Percentiles rank a stretch among this genome's conserved stretches.
These are phyloP conservation scores for Penicillium sp. DNA, from an alignment of 2,329 filamentous ascomycete genomes.

Conservation along the genomic window DNA sequence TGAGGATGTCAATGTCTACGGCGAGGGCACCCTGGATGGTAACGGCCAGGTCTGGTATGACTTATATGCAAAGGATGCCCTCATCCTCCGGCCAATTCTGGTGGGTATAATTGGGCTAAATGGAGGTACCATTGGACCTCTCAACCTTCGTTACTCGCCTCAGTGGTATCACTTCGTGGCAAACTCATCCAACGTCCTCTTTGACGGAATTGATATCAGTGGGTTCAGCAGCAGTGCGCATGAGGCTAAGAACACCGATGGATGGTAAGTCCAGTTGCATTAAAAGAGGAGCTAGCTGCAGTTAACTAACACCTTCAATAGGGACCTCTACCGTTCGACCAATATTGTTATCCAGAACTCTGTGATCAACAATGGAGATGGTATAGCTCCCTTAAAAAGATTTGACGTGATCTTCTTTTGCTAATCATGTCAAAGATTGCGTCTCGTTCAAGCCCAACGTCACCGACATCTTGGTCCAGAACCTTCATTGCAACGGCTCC, in stretches of 20 bases:
- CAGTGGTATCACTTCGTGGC: constrained; percentile 66
- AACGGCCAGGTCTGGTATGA: constrained; percentile 67
- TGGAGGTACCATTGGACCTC: constrained; percentile 57
- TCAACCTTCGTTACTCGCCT: constrained; percentile 61
- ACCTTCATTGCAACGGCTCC: constrained; percentile 66
- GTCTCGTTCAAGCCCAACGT: constrained; percentile 74
- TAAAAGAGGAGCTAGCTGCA: not conserved
- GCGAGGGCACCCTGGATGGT: constrained; percentile 63
- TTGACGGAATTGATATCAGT: constrained; percentile 62
- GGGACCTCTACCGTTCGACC: constrained; percentile 54
- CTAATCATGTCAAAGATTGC: constrained; percentile 52
- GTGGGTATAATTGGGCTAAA: constrained; percentile 59
- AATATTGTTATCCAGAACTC: constrained; percentile 68
- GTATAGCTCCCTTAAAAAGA: constrained; percentile 21
- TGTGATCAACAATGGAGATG: constrained; percentile 63
- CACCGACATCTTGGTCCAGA: constrained; percentile 67
- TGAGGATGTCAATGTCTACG: constrained; percentile 66
- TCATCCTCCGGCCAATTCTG: constrained; percentile 60
- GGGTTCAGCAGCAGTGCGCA: constrained; percentile 56
- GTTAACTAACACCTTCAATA: constrained; percentile 5
- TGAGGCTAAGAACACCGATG: constrained; percentile 65
- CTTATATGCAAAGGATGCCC: constrained; percentile 57
- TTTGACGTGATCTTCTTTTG: not conserved
- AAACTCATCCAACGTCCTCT: constrained; percentile 64
- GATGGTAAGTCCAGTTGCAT: constrained; percentile 37